Base-by-base conservation (phyloP, 2,329 filamentous ascomycete species). In the Decorospora gaudefroyi region DNA sequence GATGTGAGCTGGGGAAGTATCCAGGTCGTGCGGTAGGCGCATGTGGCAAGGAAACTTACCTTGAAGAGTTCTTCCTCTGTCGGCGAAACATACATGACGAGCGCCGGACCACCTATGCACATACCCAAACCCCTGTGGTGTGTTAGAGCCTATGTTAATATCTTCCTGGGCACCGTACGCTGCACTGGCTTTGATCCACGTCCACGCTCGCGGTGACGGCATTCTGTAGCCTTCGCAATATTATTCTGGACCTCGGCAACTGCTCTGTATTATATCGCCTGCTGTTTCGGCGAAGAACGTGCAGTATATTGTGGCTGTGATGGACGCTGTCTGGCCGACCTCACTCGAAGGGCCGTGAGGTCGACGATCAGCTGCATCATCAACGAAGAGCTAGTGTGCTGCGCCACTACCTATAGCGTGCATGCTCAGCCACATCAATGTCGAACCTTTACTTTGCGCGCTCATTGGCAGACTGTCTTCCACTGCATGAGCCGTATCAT, bases 51-150 rank as follows among this genome's bases (percentile, higher is more conserved):
- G 28, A 28, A 12, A 34, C 40, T 18, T 71, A 78, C 78, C 70
- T 81, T 78, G 77, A 95, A 90, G 28, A 99, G 80, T 74, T 97
- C 90, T 72, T 96, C 93, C 60, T 96, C 90, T 9, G 87, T 86
- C 2, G 93, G 93, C 31, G 81, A 81, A 32, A 95, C 75, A 70
- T 84, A 95, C 73, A 85, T 82, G 29, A 92, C 87, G 39, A 97
- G 75, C 11, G 87, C 86, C 16, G 93, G 93, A 3, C 93, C 93
- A 38, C 93, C 93, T 47, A 96, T 78, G 63, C 83, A 85, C 59
- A 93, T 77, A 32, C 78, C 72, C 28, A 77, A 78, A 59, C 88
- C 88, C 46, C 91, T 96, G 61, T 29, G 15, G 22, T 39, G 13
- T 35, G 49, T 71, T 38, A 68, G 55, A 46, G 30, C 26, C 15